A percentile compares a stretch with the other conserved stretches of the same genome.
These are phyloP conservation scores for Coemansia sp. DNA, from an alignment of 192 early-diverging fungal genomes.

Conservation along the genomic window DNA sequence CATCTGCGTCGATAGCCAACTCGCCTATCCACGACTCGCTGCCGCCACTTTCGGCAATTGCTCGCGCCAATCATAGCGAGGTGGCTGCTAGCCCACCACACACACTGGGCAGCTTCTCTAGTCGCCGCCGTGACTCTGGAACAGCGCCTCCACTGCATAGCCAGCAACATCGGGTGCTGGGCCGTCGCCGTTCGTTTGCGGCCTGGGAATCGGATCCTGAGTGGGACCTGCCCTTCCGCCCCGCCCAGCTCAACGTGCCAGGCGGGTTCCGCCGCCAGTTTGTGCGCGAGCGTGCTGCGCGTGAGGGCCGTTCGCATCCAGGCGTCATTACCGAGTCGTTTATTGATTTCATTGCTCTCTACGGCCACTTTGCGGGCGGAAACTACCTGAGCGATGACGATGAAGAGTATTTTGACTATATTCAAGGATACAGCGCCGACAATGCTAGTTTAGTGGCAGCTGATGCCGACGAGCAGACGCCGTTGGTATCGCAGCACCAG, in stretches of 20 bases:
- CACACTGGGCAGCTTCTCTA: constrained; percentile 8
- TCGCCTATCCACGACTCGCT: background rate
- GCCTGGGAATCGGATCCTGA: constrained; percentile 55
- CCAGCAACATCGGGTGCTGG: constrained; percentile 36
- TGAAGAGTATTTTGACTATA: constrained; percentile 60
- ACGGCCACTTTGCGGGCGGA: constrained; percentile 95
- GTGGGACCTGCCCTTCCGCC: constrained; percentile 43
- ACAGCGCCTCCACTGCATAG: constrained; percentile 26
- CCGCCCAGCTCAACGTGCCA: constrained; percentile 65
- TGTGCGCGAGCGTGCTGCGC: constrained; percentile 72
- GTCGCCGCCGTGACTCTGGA: constrained; percentile 62
- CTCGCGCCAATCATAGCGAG: constrained; percentile 15
- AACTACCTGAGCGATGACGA: constrained; percentile 83
- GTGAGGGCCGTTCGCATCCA: constrained; percentile 65
- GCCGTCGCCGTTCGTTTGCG: constrained; percentile 48
- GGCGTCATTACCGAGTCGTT: constrained; percentile 84
- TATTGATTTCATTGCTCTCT: constrained; percentile 92
- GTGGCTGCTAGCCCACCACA: constrained; percentile 2
- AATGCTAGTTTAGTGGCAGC: background rate
- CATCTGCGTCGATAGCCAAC: background rate
- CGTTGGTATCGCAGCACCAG: constrained; percentile 12
- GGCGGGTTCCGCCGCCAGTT: constrained; percentile 93
- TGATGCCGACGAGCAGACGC: constrained; percentile 29
- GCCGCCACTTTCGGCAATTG: constrained; percentile 5
- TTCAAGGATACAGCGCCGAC: constrained; percentile 18